Base-by-base conservation (phyloP, 116 monocot species). In the Dioscorea cayenensis region DNA sequence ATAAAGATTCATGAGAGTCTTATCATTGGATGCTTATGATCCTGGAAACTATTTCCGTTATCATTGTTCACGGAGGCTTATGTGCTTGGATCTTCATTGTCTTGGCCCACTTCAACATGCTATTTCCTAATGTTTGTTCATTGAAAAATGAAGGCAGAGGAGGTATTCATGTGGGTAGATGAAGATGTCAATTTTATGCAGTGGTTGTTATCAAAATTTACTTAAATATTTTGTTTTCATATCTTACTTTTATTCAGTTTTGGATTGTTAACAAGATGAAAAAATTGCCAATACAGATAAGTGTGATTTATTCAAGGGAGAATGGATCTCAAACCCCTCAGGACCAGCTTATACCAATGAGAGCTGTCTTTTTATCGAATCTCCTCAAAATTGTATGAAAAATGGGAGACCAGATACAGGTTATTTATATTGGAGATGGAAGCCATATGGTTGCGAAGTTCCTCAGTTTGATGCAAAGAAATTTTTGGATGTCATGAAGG, bases 381-480 rank as follows among this genome's bases (percentile, higher is more conserved):
- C 13, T 32, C 70, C 32, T 80, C 87, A 80, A 28, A 77, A 90
- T 65, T 90, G 90, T 67, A 73, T 84, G 79, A 84, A 80, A 70
- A 90, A 90, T 73, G 87, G 90, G 18, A 66, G 90, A 25, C 90
- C 87, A 63, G 87, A 87, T 50, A 72, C 59, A 16, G 79, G 72
- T 1, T 90, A 84, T 25, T 72, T 87, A n/a, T 66, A 86, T 50
- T 90, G 86, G 89, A 78, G 78, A 71, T 90, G 89, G 89, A 86
- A 86, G 79, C 87, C 90, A 16, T 61, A 74, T 61, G 81, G 62
- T 65, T 90, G 87, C 51, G 63, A 82, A 8, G 19, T 90, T 66
- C 66, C 78, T 59, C 35, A 2, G 5, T 76, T 80, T 65, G 73
- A 90, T 66, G 70, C 79, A 55, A 21, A 77, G 36, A 75, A 38